Evolutionary conservation across 2,329 filamentous ascomycete genomes (phyloP), one percentile per base, ranked within the genome.

Genomic region (Rhynchosporium graminicola): DNA sequence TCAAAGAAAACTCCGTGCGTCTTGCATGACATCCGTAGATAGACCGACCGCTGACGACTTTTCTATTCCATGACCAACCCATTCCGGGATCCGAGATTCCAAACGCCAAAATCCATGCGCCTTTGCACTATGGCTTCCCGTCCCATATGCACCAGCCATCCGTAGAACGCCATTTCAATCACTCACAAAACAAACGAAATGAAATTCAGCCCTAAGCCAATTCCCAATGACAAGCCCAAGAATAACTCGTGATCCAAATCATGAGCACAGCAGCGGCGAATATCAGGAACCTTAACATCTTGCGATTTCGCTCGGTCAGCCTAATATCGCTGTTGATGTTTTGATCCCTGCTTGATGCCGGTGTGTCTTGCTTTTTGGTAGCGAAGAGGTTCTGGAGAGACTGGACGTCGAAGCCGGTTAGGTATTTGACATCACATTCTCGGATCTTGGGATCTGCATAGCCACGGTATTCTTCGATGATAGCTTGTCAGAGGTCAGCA

Each of bases 381-480:
- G 51, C 38, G 36, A 80, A 74, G 29, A 79, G 71, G 43, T 74
- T 74, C n/a, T 73, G 67, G 7, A 82, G 73, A 48, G 70, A 72
- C 7, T 75, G 67, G 9, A 79, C 66, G 59, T 82, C 70, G 65
- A 87, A 86, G 38, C 76, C 72, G 46, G 74, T 77, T 63, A 88
- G 82, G 71, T 87, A 88, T 20, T 81, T 77, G 52, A 88, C 69
- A 64, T 88, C 86, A 43, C 81, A 82, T 10, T 87, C 83, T 47
- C 86, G 82, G 15, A 80, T 74, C 73, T 88, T 88, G 26, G 83
- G 82, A 40, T 79, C 77, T 0, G 86, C 85, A 68, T 87, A 93
- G 0, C 79, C 77, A 65, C 81, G 79, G 77, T 96, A 97, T 75
- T 97, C 93, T 57, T 85, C 80, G 42, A 95, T 75, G 42, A 90